These are phyloP conservation scores for Eimeria sp. DNA, from an alignment of 169 alveolate species.

Conservation along the genomic window DNA sequence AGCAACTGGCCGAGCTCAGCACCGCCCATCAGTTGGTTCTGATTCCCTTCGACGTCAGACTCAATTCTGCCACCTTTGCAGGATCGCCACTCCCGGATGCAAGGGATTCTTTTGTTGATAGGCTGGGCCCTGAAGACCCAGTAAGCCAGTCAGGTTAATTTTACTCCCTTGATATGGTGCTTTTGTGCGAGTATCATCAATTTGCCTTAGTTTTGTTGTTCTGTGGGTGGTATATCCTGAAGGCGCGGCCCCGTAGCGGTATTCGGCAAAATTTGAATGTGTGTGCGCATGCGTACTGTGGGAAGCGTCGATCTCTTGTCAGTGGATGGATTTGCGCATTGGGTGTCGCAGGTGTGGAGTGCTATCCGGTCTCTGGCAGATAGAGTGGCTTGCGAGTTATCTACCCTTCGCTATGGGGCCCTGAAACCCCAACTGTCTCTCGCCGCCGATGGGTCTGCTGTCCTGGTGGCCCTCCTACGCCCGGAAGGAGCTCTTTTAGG, in stretches of 20 bases:
- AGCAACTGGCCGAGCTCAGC: slow-evolving; percentile 66
- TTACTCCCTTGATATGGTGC: not conserved
- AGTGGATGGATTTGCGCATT: not conserved
- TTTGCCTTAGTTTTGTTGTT: not conserved
- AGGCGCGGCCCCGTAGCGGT: not conserved
- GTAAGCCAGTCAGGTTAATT: slow-evolving; percentile 2
- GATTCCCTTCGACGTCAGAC: slow-evolving; percentile 61
- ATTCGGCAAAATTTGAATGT: not conserved
- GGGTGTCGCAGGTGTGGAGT: slow-evolving; percentile 54
- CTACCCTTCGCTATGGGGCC: slow-evolving; percentile 54
- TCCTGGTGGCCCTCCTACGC: slow-evolving; percentile 69
- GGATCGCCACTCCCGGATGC: slow-evolving; percentile 70
- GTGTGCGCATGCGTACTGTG: not conserved
- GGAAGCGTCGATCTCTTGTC: not conserved
- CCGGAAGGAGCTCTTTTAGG: slow-evolving; percentile 48
- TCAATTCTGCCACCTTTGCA: slow-evolving; percentile 54
- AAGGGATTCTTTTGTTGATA: slow-evolving; percentile 66
- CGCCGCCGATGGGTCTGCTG: slow-evolving; percentile 52
- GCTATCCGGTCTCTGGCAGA: slow-evolving; percentile 57
- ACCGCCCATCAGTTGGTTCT: slow-evolving; percentile 37
- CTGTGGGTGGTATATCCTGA: not conserved
- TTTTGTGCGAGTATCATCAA: not conserved
- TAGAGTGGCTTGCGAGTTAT: slow-evolving; percentile 76
- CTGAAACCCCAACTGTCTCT: slow-evolving; percentile 53
- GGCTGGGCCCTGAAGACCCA: slow-evolving; percentile 64